Base-by-base conservation (phyloP, 129 eudicot genomes). In the Flaveria ramosissima region DNA sequence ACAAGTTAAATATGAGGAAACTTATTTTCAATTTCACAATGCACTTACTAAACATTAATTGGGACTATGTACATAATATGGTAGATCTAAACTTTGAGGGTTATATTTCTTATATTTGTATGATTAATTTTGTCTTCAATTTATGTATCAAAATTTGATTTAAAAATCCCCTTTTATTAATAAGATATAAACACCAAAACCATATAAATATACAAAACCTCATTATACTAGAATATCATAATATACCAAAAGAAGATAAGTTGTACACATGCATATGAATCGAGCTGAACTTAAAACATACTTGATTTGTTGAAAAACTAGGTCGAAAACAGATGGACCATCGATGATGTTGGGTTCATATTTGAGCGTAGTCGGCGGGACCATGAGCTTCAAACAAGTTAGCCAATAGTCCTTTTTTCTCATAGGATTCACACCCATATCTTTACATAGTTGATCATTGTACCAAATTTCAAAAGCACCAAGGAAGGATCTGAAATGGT, bases 391-490 rank as follows among this genome's bases (percentile, higher is more conserved):
- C 64, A 57, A 57, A 57, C 11, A 57, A 6, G 32, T 57, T 57
- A 57, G 64, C 64, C 64, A 57, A 20, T 16, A 57, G 16, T 3
- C 64, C 64, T 57, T 57, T 57, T 57, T 57, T 11, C 64, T 57
- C 32, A 57, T 57, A 57, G 64, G 64, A 57, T 57, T 57, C 32
- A 57, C 64, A 5, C 64, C 64, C 64, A 57, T 57, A 57, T 57
- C 64, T 57, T 57, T 57, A 21, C 64, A 57, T 57, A 57, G 32
- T 57, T 57, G 64, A 57, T 57, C 64, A 57, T 57, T 57, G 7
- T 57, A 57, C 64, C 64, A 57, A 57, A 57, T 57, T 57, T 57
- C 64, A 19, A 57, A 20, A 8, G 64, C 64, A 57, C 64, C 64
- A 57, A 57, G 64, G 26, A 57, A 57, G 32, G 64, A 57, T 21